Percentiles rank a stretch among this genome's conserved stretches.
Evolutionary conservation across 306 rosid genomes (phyloP).

Genomic region (Cicer chorassanicum): DNA sequence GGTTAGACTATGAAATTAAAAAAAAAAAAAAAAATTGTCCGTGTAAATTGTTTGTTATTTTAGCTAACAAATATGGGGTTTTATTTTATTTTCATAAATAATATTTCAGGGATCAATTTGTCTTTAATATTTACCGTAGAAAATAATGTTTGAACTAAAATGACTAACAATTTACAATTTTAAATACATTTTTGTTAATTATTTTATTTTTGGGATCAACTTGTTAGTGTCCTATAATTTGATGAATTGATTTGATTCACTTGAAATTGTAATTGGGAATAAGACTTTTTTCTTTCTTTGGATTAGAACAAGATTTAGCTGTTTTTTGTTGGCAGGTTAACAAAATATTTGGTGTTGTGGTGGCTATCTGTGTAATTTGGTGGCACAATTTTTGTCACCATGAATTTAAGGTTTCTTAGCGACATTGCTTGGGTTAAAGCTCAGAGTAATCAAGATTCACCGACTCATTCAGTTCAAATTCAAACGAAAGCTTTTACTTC

Average conservation of each 20-base stretch:
- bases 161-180: neutral
- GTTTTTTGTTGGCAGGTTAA: slow-evolving; percentile 42
- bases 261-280: neutral
- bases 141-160: neutral
- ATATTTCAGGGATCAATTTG: neutral
- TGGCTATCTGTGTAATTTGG: slow-evolving; percentile 36
- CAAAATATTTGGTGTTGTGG: slow-evolving; percentile 33
- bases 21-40: neutral
- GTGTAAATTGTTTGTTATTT: neutral
- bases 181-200: neutral
- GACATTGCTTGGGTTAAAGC: slow-evolving; percentile 56
- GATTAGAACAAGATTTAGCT: slow-evolving; percentile 13
- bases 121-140: neutral
- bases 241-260: neutral
- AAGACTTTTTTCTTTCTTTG: neutral
- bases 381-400: slow-evolving; percentile 37
- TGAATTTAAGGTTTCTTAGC: slow-evolving; percentile 64
- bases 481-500: slow-evolving; percentile 40
- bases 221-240: neutral
- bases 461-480: slow-evolving; percentile 37
- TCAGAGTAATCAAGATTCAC: slow-evolving; percentile 51
- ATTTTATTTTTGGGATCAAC: neutral
- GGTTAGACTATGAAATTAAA: neutral
- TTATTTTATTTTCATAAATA: neutral
- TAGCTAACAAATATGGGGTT: neutral